Conservation (phyloP, 306 rosid species). For the Quercus ilex region DNA sequence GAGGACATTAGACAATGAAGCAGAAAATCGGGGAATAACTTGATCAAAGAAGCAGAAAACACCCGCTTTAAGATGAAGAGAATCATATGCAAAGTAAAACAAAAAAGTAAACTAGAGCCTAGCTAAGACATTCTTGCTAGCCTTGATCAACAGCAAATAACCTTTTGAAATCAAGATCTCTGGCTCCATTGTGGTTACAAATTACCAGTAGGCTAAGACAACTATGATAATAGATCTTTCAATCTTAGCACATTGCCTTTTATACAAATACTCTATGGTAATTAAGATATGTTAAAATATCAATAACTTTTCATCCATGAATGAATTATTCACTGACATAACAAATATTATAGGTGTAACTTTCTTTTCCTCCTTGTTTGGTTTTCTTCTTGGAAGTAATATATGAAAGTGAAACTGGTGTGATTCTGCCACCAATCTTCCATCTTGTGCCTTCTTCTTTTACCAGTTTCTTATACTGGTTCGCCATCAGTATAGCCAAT, state of each 20-base stretch:
- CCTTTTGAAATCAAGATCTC: neutral
- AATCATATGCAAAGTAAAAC: neutral
- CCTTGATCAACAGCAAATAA: neutral
- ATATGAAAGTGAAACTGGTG: neutral
- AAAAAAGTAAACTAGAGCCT: neutral
- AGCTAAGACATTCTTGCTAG: neutral
- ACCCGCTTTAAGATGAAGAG: too few species aligned
- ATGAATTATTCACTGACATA: neutral
- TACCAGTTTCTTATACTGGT: neutral
- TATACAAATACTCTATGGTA: neutral
- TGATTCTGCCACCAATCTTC: neutral
- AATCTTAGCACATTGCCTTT: neutral
- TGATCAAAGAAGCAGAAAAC: constrained; percentile 1
- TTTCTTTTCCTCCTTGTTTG: neutral
- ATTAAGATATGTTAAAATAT: neutral
- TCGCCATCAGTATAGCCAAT: neutral
- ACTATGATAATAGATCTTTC: neutral
- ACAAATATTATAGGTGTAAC: neutral
- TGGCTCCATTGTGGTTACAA: neutral
- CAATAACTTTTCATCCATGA: neutral
- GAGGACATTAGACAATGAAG: neutral
- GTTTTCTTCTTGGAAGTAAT: neutral
- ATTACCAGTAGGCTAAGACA: neutral
- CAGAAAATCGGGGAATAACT: neutral
- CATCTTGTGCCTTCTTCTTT: neutral